Base-by-base conservation (phyloP, 2,329 filamentous ascomycete species). In the Nemania serpens region DNA sequence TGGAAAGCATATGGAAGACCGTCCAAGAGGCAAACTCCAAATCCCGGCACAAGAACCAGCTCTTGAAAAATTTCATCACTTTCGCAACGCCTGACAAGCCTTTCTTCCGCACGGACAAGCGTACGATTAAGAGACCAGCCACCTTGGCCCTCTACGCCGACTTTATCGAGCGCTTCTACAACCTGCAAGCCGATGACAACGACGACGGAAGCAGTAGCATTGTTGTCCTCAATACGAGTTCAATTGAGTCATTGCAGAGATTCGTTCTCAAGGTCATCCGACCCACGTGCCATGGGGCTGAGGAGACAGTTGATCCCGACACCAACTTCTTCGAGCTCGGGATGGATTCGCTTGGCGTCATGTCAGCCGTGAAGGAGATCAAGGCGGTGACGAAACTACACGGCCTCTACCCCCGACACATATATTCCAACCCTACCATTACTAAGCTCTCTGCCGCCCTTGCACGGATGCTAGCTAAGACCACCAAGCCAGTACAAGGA, bases 391-490 rank as follows among this genome's bases (percentile, higher is more conserved):
- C 72, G 4, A 70, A 68, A 1, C 59, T 75, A 0, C 62, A 64
- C 6, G 72, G 75, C 15, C 47, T 77, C 36, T 69, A 71, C 9
- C 71, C 74, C 5, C 69, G 75, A 15, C 71, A 76, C 50, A 46
- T 77, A 4, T 77, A 77, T 51, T 73, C 71, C 13, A 75, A 74
- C 17, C 69, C 71, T 3, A 73, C 71, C 0, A 58, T 71, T 36
- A 34, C 39, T 34, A 70, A 65, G 7, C 69, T 77, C 18, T 66
- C 74, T 25, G 56, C 65, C 10, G 55, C 56, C 0, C 49, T 77
- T 17, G 60, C 57, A 5, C 56, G 60, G 3, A 43, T 73, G 13
- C 45, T 57, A 17, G 58, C 61, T 6, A 60, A 66, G 54, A 49
- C 47, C 5, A 65, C 61, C 7, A 61, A 65, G 52, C 46, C 45